These are phyloP conservation scores for Aspergillus fructus DNA, from an alignment of 2,329 filamentous ascomycete species.

Conservation along the genomic window DNA sequence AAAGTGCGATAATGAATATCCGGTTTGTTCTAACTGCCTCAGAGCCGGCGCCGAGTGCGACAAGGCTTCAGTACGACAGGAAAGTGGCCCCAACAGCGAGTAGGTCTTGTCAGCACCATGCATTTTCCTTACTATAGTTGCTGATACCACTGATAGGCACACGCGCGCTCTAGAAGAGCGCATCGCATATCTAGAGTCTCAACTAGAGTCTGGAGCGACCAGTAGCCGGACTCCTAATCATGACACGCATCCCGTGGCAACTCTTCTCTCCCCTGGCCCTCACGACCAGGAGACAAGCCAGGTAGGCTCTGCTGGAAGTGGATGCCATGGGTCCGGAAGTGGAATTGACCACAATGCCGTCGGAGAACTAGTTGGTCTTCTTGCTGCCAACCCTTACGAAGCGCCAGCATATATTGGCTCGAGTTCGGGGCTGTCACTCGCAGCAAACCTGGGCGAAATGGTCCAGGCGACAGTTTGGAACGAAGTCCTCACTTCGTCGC, in stretches of 20 bases:
- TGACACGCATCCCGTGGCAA: conserved; percentile 18
- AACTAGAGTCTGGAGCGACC: conserved; percentile 22
- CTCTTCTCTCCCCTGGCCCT: conserved; percentile 22
- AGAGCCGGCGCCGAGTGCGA: conserved; percentile 45
- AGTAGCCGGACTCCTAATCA: conserved; percentile 16
- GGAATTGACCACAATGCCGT: conserved; percentile 36
- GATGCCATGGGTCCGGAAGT: conserved; percentile 5
- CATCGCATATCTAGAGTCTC: conserved; percentile 43
- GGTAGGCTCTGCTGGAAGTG: conserved; percentile 7
- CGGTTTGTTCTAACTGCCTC: conserved; percentile 46
- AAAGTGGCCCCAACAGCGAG: conserved; percentile 38
- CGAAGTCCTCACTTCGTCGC: conserved; percentile 43
- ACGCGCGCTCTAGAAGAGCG: conserved; percentile 45
- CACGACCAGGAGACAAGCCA: conserved; percentile 21
- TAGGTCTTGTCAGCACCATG: conserved; percentile 13
- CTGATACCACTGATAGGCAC: conserved; percentile 32
- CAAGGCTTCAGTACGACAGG: conserved; percentile 43
- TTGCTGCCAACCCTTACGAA: conserved; percentile 47
- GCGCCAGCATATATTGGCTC: conserved; percentile 52
- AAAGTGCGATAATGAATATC: conserved; percentile 48
- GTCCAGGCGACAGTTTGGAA: conserved; percentile 57
- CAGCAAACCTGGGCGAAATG: conserved; percentile 53
- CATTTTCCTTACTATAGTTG: not conserved
- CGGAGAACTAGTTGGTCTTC: conserved; percentile 50
- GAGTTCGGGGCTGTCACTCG: conserved; percentile 51